phyloP scores from a whole-genome alignment of 1,284 basidiomycete genomes.

The Boletellus sp. region DNA sequence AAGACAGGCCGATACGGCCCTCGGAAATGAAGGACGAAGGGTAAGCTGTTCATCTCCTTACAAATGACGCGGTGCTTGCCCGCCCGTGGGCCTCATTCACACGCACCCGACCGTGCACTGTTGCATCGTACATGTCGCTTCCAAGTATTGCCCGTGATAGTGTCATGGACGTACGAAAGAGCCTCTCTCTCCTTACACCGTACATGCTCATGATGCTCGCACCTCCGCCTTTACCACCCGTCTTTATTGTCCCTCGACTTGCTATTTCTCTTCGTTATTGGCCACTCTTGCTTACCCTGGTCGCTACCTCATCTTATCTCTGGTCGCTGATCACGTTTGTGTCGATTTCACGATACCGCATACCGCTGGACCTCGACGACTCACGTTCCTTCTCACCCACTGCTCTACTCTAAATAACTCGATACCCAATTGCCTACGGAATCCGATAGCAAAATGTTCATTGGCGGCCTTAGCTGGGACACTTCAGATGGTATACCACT shows the following conservation, averaged over 20 bases:
- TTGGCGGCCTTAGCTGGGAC: slow-evolving; percentile 97
- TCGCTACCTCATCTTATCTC: slow-evolving; percentile 34
- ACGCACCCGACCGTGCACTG: background rate
- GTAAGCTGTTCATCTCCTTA: slow-evolving; percentile 55
- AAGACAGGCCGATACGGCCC: slow-evolving; percentile 50
- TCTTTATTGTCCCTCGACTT: slow-evolving; percentile 24
- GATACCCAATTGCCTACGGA: slow-evolving; percentile 34
- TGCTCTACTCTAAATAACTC: slow-evolving; percentile 33
- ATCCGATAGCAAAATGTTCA: slow-evolving; percentile 91
- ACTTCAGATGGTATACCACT: slow-evolving; percentile 85
- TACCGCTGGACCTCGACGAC: slow-evolving; percentile 32
- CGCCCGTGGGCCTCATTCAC: slow-evolving; percentile 6
- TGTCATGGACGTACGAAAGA: slow-evolving; percentile 28
- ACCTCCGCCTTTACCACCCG: slow-evolving; percentile 13
- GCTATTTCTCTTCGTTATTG: slow-evolving; percentile 36
- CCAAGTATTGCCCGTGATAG: slow-evolving; percentile 19
- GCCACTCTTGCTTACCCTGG: slow-evolving; percentile 36
- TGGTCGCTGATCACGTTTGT: slow-evolving; percentile 36
- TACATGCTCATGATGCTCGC: slow-evolving; percentile 21
- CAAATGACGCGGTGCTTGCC: slow-evolving; percentile 17
- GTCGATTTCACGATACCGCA: slow-evolving; percentile 36
- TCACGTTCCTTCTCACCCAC: slow-evolving; percentile 24
- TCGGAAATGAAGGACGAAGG: slow-evolving; percentile 93
- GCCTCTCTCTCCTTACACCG: slow-evolving; percentile 15
- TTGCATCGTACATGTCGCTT: slow-evolving; percentile 15